Evolutionary conservation across 75 land plant species (phyloP).

Genomic region (Ceratopteris richardii): DNA sequence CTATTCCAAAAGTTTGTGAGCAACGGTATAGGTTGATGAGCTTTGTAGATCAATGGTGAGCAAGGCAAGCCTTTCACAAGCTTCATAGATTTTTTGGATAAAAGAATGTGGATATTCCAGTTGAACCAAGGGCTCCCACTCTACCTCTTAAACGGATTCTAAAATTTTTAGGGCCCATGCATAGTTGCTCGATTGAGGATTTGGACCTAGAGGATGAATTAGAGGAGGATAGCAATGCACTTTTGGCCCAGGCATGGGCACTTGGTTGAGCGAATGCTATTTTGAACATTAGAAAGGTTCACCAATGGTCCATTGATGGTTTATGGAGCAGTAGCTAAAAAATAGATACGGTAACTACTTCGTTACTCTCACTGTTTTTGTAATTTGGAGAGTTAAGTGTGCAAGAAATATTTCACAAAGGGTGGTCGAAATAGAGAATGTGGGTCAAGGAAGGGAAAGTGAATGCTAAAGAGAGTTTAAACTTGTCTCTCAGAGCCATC

Average conservation of each 20-base stretch:
- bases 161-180: conserved; percentile 34
- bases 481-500: conserved; percentile 75
- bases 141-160: conserved; percentile 48
- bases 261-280: conserved; percentile 95
- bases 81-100: conserved; percentile 51
- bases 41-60: conserved; percentile 70
- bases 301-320: conserved; percentile 70
- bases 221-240: conserved; percentile 90
- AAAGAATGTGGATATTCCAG: conserved; percentile 42
- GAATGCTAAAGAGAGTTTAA: conserved; percentile 70
- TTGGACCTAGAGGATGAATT: conserved; percentile 71
- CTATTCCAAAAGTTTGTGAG: too few species aligned
- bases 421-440: conserved; percentile 62
- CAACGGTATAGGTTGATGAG: too few species aligned
- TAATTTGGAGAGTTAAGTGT: conserved; percentile 95
- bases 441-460: conserved; percentile 84
- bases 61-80: conserved; percentile 58
- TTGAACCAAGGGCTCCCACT: conserved; percentile 29
- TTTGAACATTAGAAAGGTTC: conserved; percentile 59
- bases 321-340: conserved; percentile 65
- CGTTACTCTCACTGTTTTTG: conserved; percentile 81
- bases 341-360: conserved; percentile 79
- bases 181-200: conserved; percentile 45
- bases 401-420: conserved; percentile 73
- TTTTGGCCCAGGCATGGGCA: conserved; percentile 83